phyloP scores from a whole-genome alignment of 768 basidiomycete species.

The Lepiota brunneoincarnata region DNA sequence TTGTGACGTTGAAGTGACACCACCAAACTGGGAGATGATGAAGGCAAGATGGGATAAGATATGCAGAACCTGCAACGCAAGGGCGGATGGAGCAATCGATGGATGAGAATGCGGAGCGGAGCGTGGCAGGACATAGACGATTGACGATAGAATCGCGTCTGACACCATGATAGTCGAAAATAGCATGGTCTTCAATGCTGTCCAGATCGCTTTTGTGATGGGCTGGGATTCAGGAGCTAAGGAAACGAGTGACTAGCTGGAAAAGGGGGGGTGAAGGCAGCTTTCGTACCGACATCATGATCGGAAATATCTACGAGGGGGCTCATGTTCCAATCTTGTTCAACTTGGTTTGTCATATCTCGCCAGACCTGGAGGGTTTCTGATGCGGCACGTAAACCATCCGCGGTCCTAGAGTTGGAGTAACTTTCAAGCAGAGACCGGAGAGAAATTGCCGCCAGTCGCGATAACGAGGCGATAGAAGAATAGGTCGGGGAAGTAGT shows the following conservation, averaged over 20 bases:
- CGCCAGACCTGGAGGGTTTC: slow-evolving; percentile 29
- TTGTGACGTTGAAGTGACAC: slow-evolving; percentile 52
- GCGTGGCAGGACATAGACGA: slow-evolving; percentile 48
- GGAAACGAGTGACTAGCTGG: slow-evolving; percentile 5
- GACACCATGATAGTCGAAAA: slow-evolving; percentile 71
- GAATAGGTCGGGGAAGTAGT: slow-evolving; percentile 31
- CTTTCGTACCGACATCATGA: slow-evolving; percentile 27
- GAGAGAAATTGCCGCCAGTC: slow-evolving; percentile 32
- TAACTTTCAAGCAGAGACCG: slow-evolving; percentile 32
- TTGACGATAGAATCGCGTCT: slow-evolving; percentile 55
- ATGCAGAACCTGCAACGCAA: slow-evolving; percentile 54
- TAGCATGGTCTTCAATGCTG: slow-evolving; percentile 68
- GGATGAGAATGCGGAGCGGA: slow-evolving; percentile 16
- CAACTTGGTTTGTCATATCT: slow-evolving; percentile 40
- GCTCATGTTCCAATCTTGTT: slow-evolving; percentile 46
- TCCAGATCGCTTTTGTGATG: slow-evolving; percentile 56
- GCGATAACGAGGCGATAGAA: slow-evolving; percentile 32
- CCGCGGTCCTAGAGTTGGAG: slow-evolving; percentile 23
- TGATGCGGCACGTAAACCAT: slow-evolving; percentile 27
- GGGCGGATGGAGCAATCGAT: slow-evolving; percentile 34
- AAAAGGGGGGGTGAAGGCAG: slow-evolving; percentile 4
- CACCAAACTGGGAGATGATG: slow-evolving; percentile 78
- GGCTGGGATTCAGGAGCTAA: slow-evolving; percentile 44
- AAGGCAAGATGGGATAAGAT: slow-evolving; percentile 70
- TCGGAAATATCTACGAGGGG: slow-evolving; percentile 33